Evolutionary conservation across 73 alveolate genomes (phyloP).

Genomic region (Loxodes magnus): DNA sequence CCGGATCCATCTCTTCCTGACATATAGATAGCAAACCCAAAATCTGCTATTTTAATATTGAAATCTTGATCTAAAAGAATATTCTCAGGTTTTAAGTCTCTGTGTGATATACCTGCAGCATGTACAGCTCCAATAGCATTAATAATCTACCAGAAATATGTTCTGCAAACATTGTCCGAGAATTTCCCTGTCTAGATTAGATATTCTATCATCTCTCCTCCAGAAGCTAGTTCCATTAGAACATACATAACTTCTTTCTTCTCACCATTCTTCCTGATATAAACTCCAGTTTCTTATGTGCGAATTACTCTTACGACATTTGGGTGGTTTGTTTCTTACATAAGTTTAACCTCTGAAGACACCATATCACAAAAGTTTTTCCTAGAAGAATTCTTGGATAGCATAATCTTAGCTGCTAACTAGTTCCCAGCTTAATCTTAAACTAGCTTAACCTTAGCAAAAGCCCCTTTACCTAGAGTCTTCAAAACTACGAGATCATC

Average conservation of each 20-base stretch:
- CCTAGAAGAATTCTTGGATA: background rate
- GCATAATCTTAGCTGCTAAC: conserved; percentile 8
- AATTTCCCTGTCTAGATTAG: background rate
- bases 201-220: background rate
- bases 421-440: background rate
- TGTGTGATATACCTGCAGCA: conserved; percentile 13
- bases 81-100: conserved; percentile 18
- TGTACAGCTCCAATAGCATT: conserved; percentile 8
- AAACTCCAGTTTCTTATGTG: conserved; percentile 4
- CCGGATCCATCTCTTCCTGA: conserved; percentile 10
- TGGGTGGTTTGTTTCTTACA: background rate
- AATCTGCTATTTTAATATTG: conserved; percentile 12
- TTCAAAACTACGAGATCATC: background rate
- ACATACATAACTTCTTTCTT: background rate
- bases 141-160: background rate
- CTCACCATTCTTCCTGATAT: background rate
- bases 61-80: conserved; percentile 12
- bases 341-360: background rate
- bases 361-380: background rate
- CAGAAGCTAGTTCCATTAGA: conserved; percentile 6
- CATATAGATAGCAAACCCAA: conserved; percentile 8
- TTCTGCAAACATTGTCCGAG: background rate
- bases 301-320: background rate
- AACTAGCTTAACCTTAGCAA: conserved; percentile 9
- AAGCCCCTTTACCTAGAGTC: conserved; percentile 10